These are phyloP conservation scores for Ceriops tagal DNA, from an alignment of 345 rosid genomes.

Conservation along the genomic window DNA sequence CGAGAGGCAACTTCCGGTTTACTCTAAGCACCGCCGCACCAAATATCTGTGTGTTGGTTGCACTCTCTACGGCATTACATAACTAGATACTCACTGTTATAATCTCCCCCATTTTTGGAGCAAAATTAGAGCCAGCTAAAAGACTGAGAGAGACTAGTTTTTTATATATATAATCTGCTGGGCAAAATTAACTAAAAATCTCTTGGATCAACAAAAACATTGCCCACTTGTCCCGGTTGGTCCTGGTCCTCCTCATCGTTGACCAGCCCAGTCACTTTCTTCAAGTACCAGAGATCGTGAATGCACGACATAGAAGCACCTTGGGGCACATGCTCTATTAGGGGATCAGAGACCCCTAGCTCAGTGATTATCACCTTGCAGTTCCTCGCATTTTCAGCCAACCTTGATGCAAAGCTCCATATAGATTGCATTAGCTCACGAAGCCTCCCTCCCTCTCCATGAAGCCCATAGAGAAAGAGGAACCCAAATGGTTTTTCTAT, in stretches of 20 bases:
- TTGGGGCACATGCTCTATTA: slow-evolving; percentile 29
- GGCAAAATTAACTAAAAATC: slow-evolving; percentile 31
- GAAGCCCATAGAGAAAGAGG: slow-evolving; percentile 40
- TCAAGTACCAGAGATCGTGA: slow-evolving; percentile 50
- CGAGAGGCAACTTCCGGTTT: too few relatives aligned
- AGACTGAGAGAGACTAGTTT: too few relatives aligned
- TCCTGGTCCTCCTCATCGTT: slow-evolving; percentile 10
- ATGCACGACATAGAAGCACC: slow-evolving; percentile 35
- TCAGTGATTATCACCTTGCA: slow-evolving; percentile 43
- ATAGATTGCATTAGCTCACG: slow-evolving; percentile 40
- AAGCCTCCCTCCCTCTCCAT: slow-evolving; percentile 49
- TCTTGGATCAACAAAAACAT: slow-evolving; percentile 61
- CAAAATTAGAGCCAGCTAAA: too few relatives aligned
- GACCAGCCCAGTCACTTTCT: slow-evolving; percentile 29
- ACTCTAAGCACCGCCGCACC: too few relatives aligned
- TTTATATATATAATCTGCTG: too few relatives aligned
- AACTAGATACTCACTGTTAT: too few relatives aligned
- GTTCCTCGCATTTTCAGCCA: slow-evolving; percentile 36
- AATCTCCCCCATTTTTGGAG: too few relatives aligned
- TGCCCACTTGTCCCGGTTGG: slow-evolving; percentile 30
- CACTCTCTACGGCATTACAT: too few relatives aligned
- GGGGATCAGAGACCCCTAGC: slow-evolving; percentile 47
- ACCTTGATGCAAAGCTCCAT: slow-evolving; percentile 39
- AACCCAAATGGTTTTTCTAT: slow-evolving; percentile 39
- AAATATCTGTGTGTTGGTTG: too few relatives aligned